These are phyloP conservation scores for Colletotrichum graminicola DNA, from an alignment of 2,329 filamentous ascomycete species.

Conservation along the genomic window DNA sequence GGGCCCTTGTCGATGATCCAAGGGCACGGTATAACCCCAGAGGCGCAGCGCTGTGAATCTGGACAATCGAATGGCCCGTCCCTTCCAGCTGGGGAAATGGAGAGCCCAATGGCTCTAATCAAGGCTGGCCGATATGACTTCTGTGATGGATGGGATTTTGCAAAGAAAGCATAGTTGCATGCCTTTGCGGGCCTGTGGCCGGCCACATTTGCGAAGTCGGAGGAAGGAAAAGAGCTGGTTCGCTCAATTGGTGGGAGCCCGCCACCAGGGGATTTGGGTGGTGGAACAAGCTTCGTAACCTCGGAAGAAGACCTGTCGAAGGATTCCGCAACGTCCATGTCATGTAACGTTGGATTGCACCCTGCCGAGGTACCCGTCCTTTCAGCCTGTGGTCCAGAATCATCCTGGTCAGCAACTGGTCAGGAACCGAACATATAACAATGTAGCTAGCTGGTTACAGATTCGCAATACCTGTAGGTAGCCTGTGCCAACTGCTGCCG, in stretches of 20 bases:
- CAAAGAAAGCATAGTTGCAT: background rate
- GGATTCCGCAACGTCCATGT: background rate
- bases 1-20: slow-evolving; percentile 7
- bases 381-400: no score
- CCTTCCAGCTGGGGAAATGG: slow-evolving; percentile 3
- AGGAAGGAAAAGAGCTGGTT: slow-evolving; percentile 4
- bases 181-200: background rate
- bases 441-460: background rate
- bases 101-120: slow-evolving; percentile 5
- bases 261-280: background rate
- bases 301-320: background rate
- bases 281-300: slow-evolving; percentile 3
- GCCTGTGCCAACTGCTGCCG: background rate
- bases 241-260: background rate
- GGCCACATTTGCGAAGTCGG: background rate
- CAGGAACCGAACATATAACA: no score
- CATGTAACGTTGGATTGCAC: slow-evolving; percentile 7
- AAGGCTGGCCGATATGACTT: slow-evolving; percentile 2
- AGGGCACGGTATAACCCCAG: slow-evolving; percentile 8
- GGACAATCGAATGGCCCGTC: slow-evolving; percentile 8
- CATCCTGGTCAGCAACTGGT: background rate
- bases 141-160: background rate
- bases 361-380: background rate
- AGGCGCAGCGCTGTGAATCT: slow-evolving; percentile 1
- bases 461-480: background rate